A percentile compares a stretch with the other conserved stretches of the same genome.
Conservation (phyloP, 306 rosid species). For the Pueraria montana region DNA sequence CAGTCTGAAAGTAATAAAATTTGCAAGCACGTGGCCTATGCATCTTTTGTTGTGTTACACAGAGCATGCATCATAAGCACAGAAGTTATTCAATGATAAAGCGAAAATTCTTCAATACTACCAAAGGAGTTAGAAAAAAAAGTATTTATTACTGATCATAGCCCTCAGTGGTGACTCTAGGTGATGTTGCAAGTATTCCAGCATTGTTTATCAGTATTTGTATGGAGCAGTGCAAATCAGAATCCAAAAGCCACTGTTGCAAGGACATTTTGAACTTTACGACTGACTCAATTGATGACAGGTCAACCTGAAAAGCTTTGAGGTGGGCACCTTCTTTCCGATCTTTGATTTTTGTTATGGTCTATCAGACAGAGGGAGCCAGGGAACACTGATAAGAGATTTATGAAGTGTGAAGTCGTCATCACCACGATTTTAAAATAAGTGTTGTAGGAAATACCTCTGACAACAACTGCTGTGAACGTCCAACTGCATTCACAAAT, state of each 20-base stretch:
- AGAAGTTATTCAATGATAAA: slow-evolving; percentile 34
- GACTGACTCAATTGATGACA: slow-evolving; percentile 71
- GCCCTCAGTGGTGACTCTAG: slow-evolving; percentile 77
- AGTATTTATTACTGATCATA: slow-evolving; percentile 73
- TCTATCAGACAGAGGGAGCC: slow-evolving; percentile 55
- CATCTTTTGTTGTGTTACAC: slow-evolving; percentile 3
- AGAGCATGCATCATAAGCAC: slow-evolving; percentile 10
- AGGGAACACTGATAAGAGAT: slow-evolving; percentile 38
- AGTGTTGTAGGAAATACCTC: slow-evolving; percentile 60
- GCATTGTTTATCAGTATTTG: slow-evolving; percentile 90
- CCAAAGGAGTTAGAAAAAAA: slow-evolving; percentile 22
- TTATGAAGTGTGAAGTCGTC: slow-evolving; percentile 4
- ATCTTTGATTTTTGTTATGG: slow-evolving; percentile 66
- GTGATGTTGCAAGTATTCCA: slow-evolving; percentile 89
- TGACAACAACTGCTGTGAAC: slow-evolving; percentile 64
- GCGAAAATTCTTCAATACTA: slow-evolving; percentile 11
- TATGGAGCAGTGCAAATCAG: slow-evolving; percentile 81
- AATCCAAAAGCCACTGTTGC: slow-evolving; percentile 77
- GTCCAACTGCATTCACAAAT: slow-evolving; percentile 79
- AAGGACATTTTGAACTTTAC: slow-evolving; percentile 66
- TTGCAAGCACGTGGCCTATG: slow-evolving; percentile 9
- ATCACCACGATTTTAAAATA: not conserved
- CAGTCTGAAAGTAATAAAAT: slow-evolving; percentile 41
- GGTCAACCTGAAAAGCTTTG: slow-evolving; percentile 78
- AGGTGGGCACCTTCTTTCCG: slow-evolving; percentile 65